phyloP scores from a whole-genome alignment of 805 yeast genomes.

The Candida tallmaniae region DNA sequence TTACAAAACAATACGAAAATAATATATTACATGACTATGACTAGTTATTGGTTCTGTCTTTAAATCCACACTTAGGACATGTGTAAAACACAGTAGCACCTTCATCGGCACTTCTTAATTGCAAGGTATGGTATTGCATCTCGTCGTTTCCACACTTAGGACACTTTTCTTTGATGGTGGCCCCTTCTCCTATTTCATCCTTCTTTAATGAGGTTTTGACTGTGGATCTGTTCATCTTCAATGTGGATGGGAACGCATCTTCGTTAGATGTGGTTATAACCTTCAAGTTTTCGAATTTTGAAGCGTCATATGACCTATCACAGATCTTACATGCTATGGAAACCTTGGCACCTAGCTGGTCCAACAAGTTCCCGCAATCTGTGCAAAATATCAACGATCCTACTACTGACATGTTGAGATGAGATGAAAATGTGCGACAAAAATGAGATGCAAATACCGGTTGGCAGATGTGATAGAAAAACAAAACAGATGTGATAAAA shows the following conservation, averaged over 20 bases:
- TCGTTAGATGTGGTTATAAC: conserved; percentile 86
- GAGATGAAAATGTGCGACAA: no score
- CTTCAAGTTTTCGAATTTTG: conserved; percentile 67
- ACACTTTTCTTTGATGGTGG: conserved; percentile 94
- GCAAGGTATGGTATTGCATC: conserved; percentile 96
- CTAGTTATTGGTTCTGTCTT: conserved; percentile 88
- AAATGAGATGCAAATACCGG: no score
- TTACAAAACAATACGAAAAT: no score
- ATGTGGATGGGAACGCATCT: conserved; percentile 88
- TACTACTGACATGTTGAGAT: conserved; percentile 72
- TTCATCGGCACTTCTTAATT: conserved; percentile 97
- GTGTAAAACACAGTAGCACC: conserved; percentile 99
- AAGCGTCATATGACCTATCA: conserved; percentile 36
- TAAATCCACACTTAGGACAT: conserved; percentile 88
- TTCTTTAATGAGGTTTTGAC: conserved; percentile 80
- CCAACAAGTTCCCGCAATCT: conserved; percentile 87
- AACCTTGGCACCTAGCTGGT: conserved; percentile 49
- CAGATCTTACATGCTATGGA: conserved; percentile 56
- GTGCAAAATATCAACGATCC: conserved; percentile 93
- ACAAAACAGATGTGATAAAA: no score
- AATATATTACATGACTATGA: neutral
- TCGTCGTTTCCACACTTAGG: conserved; percentile 98
- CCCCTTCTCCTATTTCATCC: conserved; percentile 88
- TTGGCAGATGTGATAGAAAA: no score
- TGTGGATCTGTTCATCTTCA: conserved; percentile 77